Evolutionary conservation across 306 rosid species (phyloP).

Genomic region (Oxytropis ochrocephala): DNA sequence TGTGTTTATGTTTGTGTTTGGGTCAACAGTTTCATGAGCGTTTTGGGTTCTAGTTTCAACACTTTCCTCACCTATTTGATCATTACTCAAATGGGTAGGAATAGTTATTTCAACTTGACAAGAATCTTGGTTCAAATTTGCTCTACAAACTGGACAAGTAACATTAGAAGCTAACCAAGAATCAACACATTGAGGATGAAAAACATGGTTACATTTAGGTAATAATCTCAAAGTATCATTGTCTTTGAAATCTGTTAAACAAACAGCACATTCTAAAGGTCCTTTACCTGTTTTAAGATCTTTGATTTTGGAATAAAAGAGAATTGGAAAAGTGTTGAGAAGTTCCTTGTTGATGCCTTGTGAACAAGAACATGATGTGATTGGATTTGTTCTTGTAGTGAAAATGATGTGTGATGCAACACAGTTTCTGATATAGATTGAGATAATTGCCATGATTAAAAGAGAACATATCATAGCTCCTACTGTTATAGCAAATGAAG

Average conservation of each 20-base stretch:
- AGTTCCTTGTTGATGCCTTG: conserved; percentile 43
- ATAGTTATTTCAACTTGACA: conserved; percentile 11
- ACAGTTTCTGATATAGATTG: conserved; percentile 27
- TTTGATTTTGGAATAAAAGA: conserved; percentile 53
- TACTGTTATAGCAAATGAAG: conserved; percentile 35
- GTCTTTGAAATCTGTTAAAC: conserved; percentile 57
- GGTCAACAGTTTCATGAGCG: neutral
- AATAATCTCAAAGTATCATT: conserved; percentile 56
- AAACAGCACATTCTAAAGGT: conserved; percentile 65
- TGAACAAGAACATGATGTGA: conserved; percentile 12
- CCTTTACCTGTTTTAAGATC: conserved; percentile 44
- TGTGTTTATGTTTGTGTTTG: neutral
- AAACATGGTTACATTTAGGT: conserved; percentile 68
- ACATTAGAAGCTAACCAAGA: conserved; percentile 57
- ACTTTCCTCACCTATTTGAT: neutral
- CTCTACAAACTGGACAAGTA: conserved; percentile 75
- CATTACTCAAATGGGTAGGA: conserved; percentile 7
- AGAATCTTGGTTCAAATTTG: conserved; percentile 28
- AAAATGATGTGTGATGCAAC: neutral
- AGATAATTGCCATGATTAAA: conserved; percentile 29
- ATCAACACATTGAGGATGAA: conserved; percentile 66
- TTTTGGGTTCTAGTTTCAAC: neutral
- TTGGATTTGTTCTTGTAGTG: neutral
- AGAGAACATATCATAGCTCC: conserved; percentile 24
- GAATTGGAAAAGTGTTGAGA: conserved; percentile 46